These are phyloP conservation scores for Lophium mytilinum DNA, from an alignment of 495 filamentous ascomycete species.

Conservation along the genomic window DNA sequence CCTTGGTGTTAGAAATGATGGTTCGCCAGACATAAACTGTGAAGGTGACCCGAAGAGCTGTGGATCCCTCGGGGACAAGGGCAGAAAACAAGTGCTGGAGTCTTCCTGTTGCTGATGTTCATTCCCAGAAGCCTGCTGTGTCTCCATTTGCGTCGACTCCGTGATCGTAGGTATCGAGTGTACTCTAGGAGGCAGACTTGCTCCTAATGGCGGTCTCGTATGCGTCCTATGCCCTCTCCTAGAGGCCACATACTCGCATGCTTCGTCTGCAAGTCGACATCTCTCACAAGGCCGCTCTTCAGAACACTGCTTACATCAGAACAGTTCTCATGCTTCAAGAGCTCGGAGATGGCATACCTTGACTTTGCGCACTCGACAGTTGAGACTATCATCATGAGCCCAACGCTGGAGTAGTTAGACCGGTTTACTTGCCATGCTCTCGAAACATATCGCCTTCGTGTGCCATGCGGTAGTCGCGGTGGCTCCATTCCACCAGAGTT, in stretches of 20 bases:
- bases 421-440: neutral
- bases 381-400: neutral
- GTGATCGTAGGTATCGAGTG: too few relatives aligned
- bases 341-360: neutral
- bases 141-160: too few relatives aligned
- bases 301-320: neutral
- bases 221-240: neutral
- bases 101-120: neutral
- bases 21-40: neutral
- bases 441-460: neutral
- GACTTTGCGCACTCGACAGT: neutral
- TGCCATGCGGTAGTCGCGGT: neutral
- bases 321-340: too few relatives aligned
- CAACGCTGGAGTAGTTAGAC: neutral
- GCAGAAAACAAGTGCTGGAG: neutral
- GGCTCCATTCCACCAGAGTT: neutral
- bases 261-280: neutral
- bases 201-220: neutral
- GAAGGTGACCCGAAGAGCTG: neutral
- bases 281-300: neutral
- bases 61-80: neutral
- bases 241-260: neutral
- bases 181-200: neutral
- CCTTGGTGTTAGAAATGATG: neutral
- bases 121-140: neutral